phyloP scores from a whole-genome alignment of 495 filamentous ascomycete genomes.

The Xylaria telfairii region DNA sequence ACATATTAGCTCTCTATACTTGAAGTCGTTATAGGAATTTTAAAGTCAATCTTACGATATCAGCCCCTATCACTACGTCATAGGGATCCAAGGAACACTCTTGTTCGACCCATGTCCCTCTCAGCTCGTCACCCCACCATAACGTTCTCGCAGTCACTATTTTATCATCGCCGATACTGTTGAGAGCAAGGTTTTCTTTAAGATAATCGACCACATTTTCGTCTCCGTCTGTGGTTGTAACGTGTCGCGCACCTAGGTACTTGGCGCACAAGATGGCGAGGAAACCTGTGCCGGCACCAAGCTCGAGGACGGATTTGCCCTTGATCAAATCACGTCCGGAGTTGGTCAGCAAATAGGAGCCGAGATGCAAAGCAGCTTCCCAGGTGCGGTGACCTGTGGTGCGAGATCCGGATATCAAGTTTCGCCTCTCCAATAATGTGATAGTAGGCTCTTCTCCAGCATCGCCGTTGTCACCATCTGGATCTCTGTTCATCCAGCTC shows the following conservation, averaged over 20 bases:
- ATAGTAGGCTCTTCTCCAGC: constrained; percentile 37
- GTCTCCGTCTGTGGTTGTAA: constrained; percentile 80
- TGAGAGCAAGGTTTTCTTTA: constrained; percentile 63
- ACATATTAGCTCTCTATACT: not conserved
- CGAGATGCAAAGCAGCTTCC: constrained; percentile 82
- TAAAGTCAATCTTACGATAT: constrained; percentile 43
- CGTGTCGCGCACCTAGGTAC: constrained; percentile 61
- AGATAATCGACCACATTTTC: constrained; percentile 65
- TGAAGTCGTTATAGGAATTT: not conserved
- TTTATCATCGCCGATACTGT: constrained; percentile 50
- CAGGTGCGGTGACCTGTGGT: constrained; percentile 84
- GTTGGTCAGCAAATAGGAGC: constrained; percentile 60
- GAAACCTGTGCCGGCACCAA: constrained; percentile 83
- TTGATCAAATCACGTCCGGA: constrained; percentile 44
- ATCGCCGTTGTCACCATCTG: constrained; percentile 20
- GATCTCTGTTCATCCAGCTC: not conserved
- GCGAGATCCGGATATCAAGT: constrained; percentile 69
- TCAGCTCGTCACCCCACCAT: constrained; percentile 57
- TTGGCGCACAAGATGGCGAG: constrained; percentile 75
- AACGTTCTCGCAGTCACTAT: constrained; percentile 50
- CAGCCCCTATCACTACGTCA: constrained; percentile 49
- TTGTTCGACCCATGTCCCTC: constrained; percentile 33
- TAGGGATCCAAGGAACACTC: constrained; percentile 32
- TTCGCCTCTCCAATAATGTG: constrained; percentile 69
- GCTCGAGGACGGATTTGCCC: constrained; percentile 70